These are phyloP conservation scores for Spencermartinsiella ligniputridi DNA, from an alignment of 1,139 yeast genomes.

Conservation along the genomic window DNA sequence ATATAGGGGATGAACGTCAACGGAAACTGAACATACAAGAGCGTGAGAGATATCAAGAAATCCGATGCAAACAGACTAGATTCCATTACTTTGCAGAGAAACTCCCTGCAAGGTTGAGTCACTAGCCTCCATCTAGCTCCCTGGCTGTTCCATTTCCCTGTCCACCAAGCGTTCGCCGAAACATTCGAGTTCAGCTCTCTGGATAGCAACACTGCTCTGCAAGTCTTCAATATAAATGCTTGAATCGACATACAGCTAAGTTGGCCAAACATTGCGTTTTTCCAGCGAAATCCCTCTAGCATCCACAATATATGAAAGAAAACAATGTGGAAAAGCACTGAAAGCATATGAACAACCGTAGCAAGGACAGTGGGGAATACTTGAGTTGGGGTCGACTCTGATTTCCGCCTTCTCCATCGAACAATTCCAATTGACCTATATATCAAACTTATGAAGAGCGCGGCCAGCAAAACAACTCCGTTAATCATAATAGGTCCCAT, in stretches of 20 bases:
- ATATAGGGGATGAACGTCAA: constrained; percentile 62
- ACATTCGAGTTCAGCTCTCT: constrained; percentile 56
- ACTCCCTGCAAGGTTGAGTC: constrained; percentile 68
- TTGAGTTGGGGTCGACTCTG: not conserved
- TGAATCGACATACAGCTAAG: constrained; percentile 56
- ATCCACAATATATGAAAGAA: constrained; percentile 59
- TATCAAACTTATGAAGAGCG: not conserved
- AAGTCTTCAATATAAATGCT: constrained; percentile 45
- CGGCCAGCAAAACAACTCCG: not conserved
- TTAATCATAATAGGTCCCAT: not conserved
- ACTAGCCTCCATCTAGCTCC: constrained; percentile 55
- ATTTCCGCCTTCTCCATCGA: not conserved
- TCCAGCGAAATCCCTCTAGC: constrained; percentile 59
- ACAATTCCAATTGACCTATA: not conserved
- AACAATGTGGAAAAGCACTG: constrained; percentile 51
- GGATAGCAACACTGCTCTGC: constrained; percentile 47
- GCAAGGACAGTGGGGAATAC: constrained; percentile 63
- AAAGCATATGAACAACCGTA: constrained; percentile 83
- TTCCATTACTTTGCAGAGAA: constrained; percentile 62
- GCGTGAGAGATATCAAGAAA: constrained; percentile 61
- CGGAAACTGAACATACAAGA: constrained; percentile 60
- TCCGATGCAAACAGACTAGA: constrained; percentile 67
- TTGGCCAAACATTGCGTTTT: constrained; percentile 53
- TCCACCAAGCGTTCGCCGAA: constrained; percentile 79
- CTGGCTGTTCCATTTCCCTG: constrained; percentile 67